These are phyloP conservation scores for Somion occarium DNA, from an alignment of 1,284 basidiomycete species.

Conservation along the genomic window DNA sequence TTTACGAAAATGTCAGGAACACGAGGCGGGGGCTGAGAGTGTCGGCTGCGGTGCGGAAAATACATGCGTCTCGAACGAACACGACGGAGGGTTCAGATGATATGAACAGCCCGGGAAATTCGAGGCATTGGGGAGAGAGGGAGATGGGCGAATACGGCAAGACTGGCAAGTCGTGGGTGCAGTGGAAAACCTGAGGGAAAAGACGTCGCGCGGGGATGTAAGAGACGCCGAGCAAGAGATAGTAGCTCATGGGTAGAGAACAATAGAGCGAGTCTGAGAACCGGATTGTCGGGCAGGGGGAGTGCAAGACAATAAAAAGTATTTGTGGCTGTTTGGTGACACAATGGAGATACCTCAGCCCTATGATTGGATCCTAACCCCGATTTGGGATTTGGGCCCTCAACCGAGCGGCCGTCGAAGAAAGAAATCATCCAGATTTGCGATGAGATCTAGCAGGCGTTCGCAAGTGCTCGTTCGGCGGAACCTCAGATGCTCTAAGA, in stretches of 20 bases:
- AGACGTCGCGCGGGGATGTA: constrained; percentile 6
- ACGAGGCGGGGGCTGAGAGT: constrained; percentile 12
- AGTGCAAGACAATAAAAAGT: constrained; percentile 40
- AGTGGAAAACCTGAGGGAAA: constrained; percentile 11
- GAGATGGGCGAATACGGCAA: constrained; percentile 9
- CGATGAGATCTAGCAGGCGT: constrained; percentile 34
- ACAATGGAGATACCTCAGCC: constrained; percentile 33
- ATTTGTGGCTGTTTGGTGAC: constrained; percentile 35
- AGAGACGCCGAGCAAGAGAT: constrained; percentile 19
- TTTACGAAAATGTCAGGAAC: constrained; percentile 14
- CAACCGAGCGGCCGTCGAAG: constrained; percentile 31
- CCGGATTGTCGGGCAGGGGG: constrained; percentile 28
- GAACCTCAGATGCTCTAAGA: constrained; percentile 30
- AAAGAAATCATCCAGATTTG: constrained; percentile 37
- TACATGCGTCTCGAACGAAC: constrained; percentile 1
- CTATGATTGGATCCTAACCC: constrained; percentile 20
- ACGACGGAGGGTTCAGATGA: neutral
- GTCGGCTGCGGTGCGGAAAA: neutral
- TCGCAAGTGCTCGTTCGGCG: constrained; percentile 35
- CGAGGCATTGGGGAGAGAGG: neutral
- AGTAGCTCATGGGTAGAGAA: constrained; percentile 25
- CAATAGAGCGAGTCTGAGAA: constrained; percentile 30
- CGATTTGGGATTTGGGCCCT: constrained; percentile 34
- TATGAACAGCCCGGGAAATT: neutral
- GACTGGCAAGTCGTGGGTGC: constrained; percentile 23